Conservation (phyloP, 2,329 filamentous ascomycete species). For the Nigrograna mackinnonii region DNA sequence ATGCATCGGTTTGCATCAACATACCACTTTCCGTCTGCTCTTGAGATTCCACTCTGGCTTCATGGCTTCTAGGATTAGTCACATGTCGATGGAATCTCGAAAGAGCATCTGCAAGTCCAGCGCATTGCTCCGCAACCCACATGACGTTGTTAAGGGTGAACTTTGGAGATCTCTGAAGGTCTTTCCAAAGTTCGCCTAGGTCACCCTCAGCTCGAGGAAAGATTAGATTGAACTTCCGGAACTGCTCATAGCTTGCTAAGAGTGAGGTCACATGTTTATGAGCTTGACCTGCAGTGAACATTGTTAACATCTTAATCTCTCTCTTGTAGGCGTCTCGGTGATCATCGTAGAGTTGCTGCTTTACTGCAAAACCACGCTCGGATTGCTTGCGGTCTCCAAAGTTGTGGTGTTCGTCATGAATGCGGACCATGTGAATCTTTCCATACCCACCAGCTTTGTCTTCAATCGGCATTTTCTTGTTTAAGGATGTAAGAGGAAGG, state of each 20-base stretch:
- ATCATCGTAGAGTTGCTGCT: slow-evolving; percentile 10
- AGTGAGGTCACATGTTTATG: slow-evolving; percentile 4
- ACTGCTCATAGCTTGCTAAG: slow-evolving; percentile 3
- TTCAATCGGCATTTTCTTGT: neutral
- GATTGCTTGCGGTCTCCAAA: slow-evolving; percentile 4
- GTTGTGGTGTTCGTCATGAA: slow-evolving; percentile 18
- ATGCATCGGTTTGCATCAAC: too few relatives aligned
- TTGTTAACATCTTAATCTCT: neutral
- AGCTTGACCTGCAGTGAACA: neutral
- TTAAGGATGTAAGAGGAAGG: neutral
- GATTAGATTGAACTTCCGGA: slow-evolving; percentile 1
- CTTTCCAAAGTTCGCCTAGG: slow-evolving; percentile 2
- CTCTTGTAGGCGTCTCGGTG: slow-evolving; percentile 1
- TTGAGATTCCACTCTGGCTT: slow-evolving; percentile 9
- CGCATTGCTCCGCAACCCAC: neutral
- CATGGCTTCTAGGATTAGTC: slow-evolving; percentile 5
- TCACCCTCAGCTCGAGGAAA: slow-evolving; percentile 6
- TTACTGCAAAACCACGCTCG: slow-evolving; percentile 15
- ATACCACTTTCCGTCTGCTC: too few relatives aligned
- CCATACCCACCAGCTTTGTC: slow-evolving; percentile 11
- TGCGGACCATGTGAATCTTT: slow-evolving; percentile 15
- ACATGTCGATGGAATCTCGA: neutral
- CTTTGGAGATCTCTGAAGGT: neutral
- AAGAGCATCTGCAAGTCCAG: neutral
- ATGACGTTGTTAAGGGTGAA: neutral